These are phyloP conservation scores for Emericellopsis atlantica DNA, from an alignment of 2,329 filamentous ascomycete species.

Conservation along the genomic window DNA sequence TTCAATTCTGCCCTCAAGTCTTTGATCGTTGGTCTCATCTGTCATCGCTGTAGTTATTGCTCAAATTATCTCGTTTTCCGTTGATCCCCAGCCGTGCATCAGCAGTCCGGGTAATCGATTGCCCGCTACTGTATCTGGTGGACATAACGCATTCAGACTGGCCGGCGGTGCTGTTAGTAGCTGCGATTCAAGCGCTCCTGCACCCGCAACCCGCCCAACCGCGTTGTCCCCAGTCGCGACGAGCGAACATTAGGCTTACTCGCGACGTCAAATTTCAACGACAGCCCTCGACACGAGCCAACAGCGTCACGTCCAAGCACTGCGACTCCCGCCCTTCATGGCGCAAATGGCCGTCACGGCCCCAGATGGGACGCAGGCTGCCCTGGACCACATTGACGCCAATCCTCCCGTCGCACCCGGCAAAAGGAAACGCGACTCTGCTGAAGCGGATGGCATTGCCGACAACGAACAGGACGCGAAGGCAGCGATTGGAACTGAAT, in stretches of 20 bases:
- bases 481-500: constrained; percentile 22
- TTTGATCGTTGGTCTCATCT: no score
- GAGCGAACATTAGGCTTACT: not conserved
- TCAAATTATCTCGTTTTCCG: no score
- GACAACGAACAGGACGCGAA: constrained; percentile 14
- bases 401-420: constrained; percentile 21
- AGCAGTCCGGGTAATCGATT: no score
- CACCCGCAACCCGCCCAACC: no score
- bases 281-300: not conserved
- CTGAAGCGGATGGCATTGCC: constrained; percentile 21
- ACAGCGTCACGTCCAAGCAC: constrained; percentile 14
- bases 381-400: constrained; percentile 10
- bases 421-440: constrained; percentile 48
- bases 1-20: no score
- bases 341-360: constrained; percentile 25
- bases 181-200: no score
- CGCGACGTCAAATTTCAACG: not conserved
- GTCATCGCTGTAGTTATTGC: no score
- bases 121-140: no score
- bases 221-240: not conserved
- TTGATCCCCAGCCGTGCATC: no score
- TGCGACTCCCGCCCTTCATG: constrained; percentile 18
- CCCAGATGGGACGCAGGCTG: constrained; percentile 26
- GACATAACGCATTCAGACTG: no score
- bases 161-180: no score